A percentile compares a stretch with the other conserved stretches of the same genome.
These are phyloP conservation scores for Nicotiana otophora DNA, from an alignment of 257 asterid species.

Conservation along the genomic window DNA sequence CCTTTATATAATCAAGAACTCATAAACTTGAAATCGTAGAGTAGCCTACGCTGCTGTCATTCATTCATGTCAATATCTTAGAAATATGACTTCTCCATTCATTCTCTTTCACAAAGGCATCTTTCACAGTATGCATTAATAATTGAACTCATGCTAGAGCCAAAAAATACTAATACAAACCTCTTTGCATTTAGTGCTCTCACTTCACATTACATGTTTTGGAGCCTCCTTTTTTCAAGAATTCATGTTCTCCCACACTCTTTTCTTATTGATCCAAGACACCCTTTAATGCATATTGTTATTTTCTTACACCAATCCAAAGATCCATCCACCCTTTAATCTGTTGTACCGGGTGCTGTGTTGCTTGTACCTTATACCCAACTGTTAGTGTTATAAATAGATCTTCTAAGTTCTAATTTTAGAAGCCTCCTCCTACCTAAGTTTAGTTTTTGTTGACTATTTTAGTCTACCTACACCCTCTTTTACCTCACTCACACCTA, in stretches of 20 bases:
- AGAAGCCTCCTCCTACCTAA: background rate
- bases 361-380: background rate
- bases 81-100: background rate
- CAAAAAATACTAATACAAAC: background rate
- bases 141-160: slow-evolving; percentile 4
- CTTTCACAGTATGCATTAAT: slow-evolving; percentile 9
- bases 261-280: background rate
- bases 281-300: background rate
- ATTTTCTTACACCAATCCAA: background rate
- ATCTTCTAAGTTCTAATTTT: background rate
- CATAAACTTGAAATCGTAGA: too few relatives aligned
- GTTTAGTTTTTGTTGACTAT: background rate
- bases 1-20: too few relatives aligned
- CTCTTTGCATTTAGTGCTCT: background rate
- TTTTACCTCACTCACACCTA: background rate
- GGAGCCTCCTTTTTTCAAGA: background rate
- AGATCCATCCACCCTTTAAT: background rate
- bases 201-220: background rate
- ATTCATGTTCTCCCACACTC: background rate
- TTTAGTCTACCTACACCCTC: background rate
- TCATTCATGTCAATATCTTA: background rate
- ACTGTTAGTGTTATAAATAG: background rate
- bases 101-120: slow-evolving; percentile 1
- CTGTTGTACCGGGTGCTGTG: background rate
- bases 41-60: background rate